Evolutionary conservation across 352 stramenopile genomes (phyloP).

Genomic region (Phytophthora kernoviae): DNA sequence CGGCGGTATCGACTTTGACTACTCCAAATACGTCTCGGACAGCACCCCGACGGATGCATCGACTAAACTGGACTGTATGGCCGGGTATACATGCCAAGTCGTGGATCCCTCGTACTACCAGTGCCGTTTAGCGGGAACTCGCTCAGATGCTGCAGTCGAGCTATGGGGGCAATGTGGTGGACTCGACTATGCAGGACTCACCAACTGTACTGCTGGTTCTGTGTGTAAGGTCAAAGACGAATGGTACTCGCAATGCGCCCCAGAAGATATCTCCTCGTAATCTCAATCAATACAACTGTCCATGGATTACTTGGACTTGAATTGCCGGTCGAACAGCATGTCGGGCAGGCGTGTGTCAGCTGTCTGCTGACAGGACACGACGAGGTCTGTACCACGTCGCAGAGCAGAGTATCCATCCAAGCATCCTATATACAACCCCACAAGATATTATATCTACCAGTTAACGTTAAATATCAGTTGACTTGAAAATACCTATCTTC

Average conservation of each 20-base stretch:
- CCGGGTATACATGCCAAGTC: conserved; percentile 36
- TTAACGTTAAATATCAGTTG: no score
- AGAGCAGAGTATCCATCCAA: no score
- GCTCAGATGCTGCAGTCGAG: conserved; percentile 10
- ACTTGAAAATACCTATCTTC: no score
- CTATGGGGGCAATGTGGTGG: conserved; percentile 38
- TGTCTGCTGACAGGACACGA: no score
- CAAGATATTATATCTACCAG: no score
- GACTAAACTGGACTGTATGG: conserved; percentile 25
- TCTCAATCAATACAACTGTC: no score
- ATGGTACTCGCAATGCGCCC: conserved; percentile 60
- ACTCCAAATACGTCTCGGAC: conserved; percentile 25
- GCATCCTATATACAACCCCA: no score
- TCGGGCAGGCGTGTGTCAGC: no score
- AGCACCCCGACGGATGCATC: conserved; percentile 11
- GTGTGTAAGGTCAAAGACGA: conserved; percentile 37
- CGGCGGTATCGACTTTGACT: conserved; percentile 36
- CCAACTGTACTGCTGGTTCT: conserved; percentile 21
- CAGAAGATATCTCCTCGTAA: background rate
- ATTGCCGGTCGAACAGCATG: no score
- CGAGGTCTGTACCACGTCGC: no score
- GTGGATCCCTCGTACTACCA: conserved; percentile 46
- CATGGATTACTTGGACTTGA: no score
- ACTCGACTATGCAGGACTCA: conserved; percentile 14
- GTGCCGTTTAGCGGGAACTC: conserved; percentile 20